Percentiles rank a stretch among this genome's conserved stretches.
phyloP scores from a whole-genome alignment of 345 rosid genomes.

The Ricinus communis region DNA sequence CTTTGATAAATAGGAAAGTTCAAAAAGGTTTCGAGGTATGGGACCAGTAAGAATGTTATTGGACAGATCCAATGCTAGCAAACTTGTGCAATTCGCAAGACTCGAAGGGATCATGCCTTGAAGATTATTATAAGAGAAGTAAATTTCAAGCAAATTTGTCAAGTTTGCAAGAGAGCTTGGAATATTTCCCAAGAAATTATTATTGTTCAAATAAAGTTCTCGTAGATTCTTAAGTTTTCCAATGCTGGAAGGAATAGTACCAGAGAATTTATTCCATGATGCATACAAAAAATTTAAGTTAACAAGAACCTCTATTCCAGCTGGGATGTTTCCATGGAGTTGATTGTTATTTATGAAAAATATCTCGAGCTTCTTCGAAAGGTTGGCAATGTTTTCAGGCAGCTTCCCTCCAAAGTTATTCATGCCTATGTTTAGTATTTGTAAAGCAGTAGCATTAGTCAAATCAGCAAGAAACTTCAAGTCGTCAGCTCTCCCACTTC shows the following conservation, averaged over 20 bases:
- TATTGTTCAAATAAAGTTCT: accelerated
- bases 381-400: not conserved
- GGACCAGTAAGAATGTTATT: not conserved
- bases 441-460: not conserved
- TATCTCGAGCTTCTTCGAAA: not conserved
- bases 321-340: not conserved
- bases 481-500: not conserved
- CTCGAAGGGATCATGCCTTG: not conserved
- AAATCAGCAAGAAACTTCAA: slow-evolving; percentile 11
- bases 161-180: not conserved
- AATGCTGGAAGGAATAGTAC: slow-evolving; percentile 1
- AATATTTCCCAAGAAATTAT: not conserved
- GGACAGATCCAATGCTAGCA: not conserved
- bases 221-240: not conserved
- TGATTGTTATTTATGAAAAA: not conserved
- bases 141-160: not conserved
- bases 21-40: not conserved
- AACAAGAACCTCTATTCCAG: slow-evolving; percentile 11
- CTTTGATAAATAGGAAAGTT: not conserved
- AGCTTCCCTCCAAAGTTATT: slow-evolving; percentile 8
- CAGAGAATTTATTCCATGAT: slow-evolving; percentile 4
- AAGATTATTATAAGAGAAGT: not conserved
- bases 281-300: not conserved
- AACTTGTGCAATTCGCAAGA: not conserved
- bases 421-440: accelerated